Percentiles rank a stretch among this genome's conserved stretches.
phyloP scores from a whole-genome alignment of 148 eudicot species.

The Silene uniflora region DNA sequence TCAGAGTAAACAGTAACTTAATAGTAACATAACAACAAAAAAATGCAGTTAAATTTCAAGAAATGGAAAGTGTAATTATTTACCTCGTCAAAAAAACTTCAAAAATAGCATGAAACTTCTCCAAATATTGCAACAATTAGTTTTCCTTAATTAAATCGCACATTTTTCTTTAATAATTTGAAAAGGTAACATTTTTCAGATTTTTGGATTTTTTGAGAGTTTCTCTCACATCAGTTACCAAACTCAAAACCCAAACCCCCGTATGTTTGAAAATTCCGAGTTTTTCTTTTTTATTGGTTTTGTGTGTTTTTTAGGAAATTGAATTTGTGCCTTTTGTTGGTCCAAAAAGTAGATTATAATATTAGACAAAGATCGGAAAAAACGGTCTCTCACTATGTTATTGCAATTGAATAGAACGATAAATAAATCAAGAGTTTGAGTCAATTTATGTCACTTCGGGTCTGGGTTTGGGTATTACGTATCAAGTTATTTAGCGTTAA shows the following conservation, averaged over 20 bases:
- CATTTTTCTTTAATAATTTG: not conserved
- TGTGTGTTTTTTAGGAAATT: not conserved
- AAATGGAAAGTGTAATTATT: not conserved
- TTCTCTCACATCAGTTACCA: conserved; percentile 11
- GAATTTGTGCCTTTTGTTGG: conserved; percentile 17
- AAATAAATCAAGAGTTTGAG: too few species aligned
- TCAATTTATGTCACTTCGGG: too few species aligned
- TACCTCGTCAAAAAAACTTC: conserved; percentile 17
- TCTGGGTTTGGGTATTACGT: too few species aligned
- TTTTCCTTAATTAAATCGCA: conserved; percentile 2
- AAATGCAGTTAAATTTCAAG: not conserved
- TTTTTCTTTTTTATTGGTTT: not conserved
- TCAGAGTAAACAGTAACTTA: conserved; percentile 6
- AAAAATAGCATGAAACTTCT: conserved; percentile 1
- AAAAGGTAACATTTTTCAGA: not conserved
- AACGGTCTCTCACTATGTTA: too few species aligned
- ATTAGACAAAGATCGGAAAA: too few species aligned
- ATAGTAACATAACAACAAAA: not conserved
- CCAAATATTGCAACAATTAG: not conserved
- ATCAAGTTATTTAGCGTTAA: too few species aligned
- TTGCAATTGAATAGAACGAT: too few species aligned
- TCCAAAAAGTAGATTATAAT: not conserved
- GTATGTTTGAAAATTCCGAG: not conserved
- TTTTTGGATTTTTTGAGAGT: not conserved
- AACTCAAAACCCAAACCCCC: conserved; percentile 23